These are phyloP conservation scores for Chionographis japonica DNA, from an alignment of 106 monocot species.

Conservation along the genomic window DNA sequence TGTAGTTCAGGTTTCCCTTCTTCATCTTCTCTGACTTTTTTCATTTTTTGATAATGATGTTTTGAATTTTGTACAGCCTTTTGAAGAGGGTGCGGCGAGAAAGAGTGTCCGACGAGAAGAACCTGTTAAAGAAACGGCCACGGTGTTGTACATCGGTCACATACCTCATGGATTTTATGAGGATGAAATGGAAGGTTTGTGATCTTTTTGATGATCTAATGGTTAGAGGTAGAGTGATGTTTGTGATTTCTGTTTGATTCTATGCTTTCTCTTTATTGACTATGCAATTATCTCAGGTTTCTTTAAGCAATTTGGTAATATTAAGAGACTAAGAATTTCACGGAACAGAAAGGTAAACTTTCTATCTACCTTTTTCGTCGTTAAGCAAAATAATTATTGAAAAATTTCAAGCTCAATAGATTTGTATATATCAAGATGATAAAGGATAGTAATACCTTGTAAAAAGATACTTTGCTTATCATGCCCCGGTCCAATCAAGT, in stretches of 20 bases:
- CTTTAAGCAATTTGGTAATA: constrained; percentile 80
- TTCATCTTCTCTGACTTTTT: neutral
- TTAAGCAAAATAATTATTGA: neutral
- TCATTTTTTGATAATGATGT: neutral
- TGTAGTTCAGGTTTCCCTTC: neutral
- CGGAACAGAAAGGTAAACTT: constrained; percentile 68
- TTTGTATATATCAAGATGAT: too few species aligned
- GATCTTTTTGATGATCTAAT: neutral
- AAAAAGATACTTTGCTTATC: too few species aligned
- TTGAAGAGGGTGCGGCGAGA: constrained; percentile 48
- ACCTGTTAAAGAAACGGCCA: constrained; percentile 28
- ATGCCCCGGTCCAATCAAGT: too few species aligned
- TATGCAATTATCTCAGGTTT: constrained; percentile 39
- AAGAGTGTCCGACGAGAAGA: constrained; percentile 22
- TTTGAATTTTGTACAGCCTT: constrained; percentile 40
- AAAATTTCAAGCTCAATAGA: too few species aligned
- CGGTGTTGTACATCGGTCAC: constrained; percentile 79
- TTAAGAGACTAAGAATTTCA: constrained; percentile 77
- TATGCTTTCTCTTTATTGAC: constrained; percentile 1
- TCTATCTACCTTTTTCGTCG: neutral
- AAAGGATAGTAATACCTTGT: too few species aligned
- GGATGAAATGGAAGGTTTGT: constrained; percentile 87
- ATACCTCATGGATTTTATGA: constrained; percentile 99
- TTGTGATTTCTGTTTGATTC: neutral
- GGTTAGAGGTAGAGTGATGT: neutral